These are phyloP conservation scores for Rubus parviflorus DNA, from an alignment of 306 rosid species.

Conservation along the genomic window DNA sequence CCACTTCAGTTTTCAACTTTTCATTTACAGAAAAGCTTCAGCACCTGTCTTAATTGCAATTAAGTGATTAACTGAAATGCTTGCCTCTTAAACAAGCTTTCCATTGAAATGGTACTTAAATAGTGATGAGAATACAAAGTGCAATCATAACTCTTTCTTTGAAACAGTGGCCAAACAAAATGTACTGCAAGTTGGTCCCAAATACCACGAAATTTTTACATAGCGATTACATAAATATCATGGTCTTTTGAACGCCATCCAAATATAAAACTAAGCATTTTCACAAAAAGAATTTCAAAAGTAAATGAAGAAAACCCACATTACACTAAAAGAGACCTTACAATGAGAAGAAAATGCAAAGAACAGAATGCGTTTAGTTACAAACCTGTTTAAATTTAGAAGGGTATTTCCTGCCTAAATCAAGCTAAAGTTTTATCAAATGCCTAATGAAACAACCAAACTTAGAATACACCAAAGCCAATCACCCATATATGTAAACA, in stretches of 20 bases:
- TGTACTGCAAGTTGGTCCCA: not conserved
- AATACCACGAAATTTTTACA: not conserved
- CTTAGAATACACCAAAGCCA: slow-evolving; percentile 60
- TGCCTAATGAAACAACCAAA: slow-evolving; percentile 56
- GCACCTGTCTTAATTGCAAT: not conserved
- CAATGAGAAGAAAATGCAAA: slow-evolving; percentile 44
- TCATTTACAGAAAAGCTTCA: not conserved
- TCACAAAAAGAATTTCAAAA: slow-evolving; percentile 13
- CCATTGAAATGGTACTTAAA: not conserved
- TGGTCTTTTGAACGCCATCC: slow-evolving; percentile 19
- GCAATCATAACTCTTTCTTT: not conserved
- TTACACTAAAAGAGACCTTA: slow-evolving; percentile 46
- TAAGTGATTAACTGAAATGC: not conserved
- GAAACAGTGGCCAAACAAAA: not conserved
- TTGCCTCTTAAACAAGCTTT: not conserved
- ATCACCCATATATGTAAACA: slow-evolving; percentile 65
- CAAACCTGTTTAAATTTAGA: slow-evolving; percentile 58
- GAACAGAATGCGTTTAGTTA: slow-evolving; percentile 52
- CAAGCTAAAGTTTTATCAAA: slow-evolving; percentile 47
- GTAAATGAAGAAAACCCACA: slow-evolving; percentile 17
- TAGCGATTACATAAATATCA: slow-evolving; percentile 13
- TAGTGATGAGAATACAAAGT: not conserved
- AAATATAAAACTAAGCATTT: not conserved
- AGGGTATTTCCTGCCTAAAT: slow-evolving; percentile 66
- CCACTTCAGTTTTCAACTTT: not conserved